These are phyloP conservation scores for Phaeosphaeria sp. DNA, from an alignment of 2,329 filamentous ascomycete species.

Conservation along the genomic window DNA sequence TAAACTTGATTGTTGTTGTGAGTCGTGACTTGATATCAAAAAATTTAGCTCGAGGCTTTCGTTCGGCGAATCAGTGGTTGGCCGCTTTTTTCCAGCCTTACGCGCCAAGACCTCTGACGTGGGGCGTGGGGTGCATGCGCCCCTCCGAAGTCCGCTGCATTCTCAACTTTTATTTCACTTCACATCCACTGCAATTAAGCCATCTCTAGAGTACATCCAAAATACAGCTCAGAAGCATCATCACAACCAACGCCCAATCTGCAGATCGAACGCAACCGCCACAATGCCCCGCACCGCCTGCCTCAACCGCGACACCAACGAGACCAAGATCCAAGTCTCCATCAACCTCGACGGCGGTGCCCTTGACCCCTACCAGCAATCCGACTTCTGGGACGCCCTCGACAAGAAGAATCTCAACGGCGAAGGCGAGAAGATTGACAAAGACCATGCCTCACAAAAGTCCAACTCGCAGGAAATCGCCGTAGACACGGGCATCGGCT, in stretches of 20 bases:
- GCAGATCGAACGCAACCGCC: slow-evolving; percentile 6
- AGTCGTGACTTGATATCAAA: slow-evolving; percentile 30
- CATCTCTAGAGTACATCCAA: background rate
- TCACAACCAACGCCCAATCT: background rate
- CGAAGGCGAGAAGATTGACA: slow-evolving; percentile 46
- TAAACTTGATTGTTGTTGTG: background rate
- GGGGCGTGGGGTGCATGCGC: slow-evolving; percentile 25
- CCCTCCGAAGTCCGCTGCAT: slow-evolving; percentile 16
- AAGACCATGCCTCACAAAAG: slow-evolving; percentile 81
- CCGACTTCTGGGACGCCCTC: slow-evolving; percentile 53
- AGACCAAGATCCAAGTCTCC: slow-evolving; percentile 94
- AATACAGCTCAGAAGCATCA: background rate
- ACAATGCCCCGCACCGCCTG: slow-evolving; percentile 70
- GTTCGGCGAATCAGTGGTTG: slow-evolving; percentile 30
- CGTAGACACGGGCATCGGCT: slow-evolving; percentile 93
- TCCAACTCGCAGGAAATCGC: slow-evolving; percentile 86
- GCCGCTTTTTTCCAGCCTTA: slow-evolving; percentile 38
- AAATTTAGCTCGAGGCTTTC: slow-evolving; percentile 33
- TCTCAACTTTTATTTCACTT: slow-evolving; percentile 29
- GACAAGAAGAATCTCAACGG: slow-evolving; percentile 48
- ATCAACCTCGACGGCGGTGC: slow-evolving; percentile 91
- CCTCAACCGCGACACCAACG: slow-evolving; percentile 90
- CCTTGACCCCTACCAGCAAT: slow-evolving; percentile 58
- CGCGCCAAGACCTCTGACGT: slow-evolving; percentile 31
- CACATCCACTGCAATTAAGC: background rate